These are phyloP conservation scores for Cyberlindnera xishuangbannaensis DNA, from an alignment of 805 yeast species.

Conservation along the genomic window DNA sequence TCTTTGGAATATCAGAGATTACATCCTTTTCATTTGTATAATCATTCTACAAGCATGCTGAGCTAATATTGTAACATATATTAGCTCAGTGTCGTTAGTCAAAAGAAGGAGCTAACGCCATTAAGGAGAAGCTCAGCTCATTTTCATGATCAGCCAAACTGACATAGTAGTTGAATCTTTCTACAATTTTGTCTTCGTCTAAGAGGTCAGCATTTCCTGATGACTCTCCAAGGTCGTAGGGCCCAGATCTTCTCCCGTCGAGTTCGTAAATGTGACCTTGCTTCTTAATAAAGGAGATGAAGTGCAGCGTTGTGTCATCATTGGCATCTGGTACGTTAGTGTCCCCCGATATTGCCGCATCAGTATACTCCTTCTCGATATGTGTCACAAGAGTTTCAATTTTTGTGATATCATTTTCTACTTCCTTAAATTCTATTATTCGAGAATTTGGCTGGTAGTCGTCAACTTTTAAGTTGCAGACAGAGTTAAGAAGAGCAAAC, in stretches of 20 bases:
- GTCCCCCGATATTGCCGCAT: conserved; percentile 31
- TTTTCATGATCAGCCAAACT: conserved; percentile 53
- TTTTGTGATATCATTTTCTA: conserved; percentile 13
- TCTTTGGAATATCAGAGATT: too few species aligned
- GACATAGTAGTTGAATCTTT: conserved; percentile 64
- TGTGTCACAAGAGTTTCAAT: conserved; percentile 38
- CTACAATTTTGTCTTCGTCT: conserved; percentile 42
- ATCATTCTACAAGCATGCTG: too few species aligned
- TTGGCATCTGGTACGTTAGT: conserved; percentile 62
- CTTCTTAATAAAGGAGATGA: conserved; percentile 61
- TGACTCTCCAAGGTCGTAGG: conserved; percentile 50
- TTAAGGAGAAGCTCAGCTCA: conserved; percentile 62
- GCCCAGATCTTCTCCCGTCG: conserved; percentile 83
- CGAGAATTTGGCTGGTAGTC: conserved; percentile 11
- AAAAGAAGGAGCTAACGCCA: conserved; percentile 63
- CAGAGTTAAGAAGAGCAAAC: conserved; percentile 73
- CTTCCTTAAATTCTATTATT: conserved; percentile 15
- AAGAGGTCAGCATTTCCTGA: conserved; percentile 39
- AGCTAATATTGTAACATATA: too few species aligned
- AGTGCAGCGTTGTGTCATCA: conserved; percentile 59
- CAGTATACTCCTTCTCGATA: conserved; percentile 40
- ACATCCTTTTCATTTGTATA: too few species aligned
- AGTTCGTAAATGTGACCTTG: conserved; percentile 68
- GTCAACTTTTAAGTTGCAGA: conserved; percentile 35
- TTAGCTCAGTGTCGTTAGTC: too few species aligned